Evolutionary conservation across 1,139 yeast species (phyloP).

Genomic region (Hyphopichia burtonii): DNA sequence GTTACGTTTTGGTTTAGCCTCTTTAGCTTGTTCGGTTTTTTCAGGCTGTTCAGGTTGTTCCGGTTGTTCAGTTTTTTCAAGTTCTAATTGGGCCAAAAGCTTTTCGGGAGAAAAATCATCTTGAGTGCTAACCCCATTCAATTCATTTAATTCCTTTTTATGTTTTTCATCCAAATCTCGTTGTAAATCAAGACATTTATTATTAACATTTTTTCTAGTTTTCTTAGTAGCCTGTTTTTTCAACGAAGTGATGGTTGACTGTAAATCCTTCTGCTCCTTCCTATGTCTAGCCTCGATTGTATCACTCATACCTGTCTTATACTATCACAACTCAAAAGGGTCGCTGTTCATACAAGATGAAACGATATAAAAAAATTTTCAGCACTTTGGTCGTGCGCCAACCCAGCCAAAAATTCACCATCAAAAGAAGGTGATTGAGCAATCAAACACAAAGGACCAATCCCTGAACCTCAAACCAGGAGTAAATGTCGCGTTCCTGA

Average conservation of each 20-base stretch:
- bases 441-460: too few relatives aligned
- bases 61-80: slow-evolving; percentile 18
- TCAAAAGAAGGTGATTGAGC: background rate
- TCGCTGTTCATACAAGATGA: too few relatives aligned
- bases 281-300: slow-evolving; percentile 62
- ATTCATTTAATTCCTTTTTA: slow-evolving; percentile 40
- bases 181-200: slow-evolving; percentile 61
- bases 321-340: too few relatives aligned
- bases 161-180: slow-evolving; percentile 54
- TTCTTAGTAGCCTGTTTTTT: slow-evolving; percentile 84
- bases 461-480: background rate
- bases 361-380: too few relatives aligned
- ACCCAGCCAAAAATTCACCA: background rate
- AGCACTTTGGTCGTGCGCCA: too few relatives aligned
- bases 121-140: slow-evolving; percentile 14
- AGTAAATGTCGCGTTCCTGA: background rate
- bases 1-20: slow-evolving; percentile 69
- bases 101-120: slow-evolving; percentile 64
- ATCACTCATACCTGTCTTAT: too few relatives aligned
- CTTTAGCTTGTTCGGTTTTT: too few relatives aligned
- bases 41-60: slow-evolving; percentile 6
- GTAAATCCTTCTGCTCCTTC: slow-evolving; percentile 65
- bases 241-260: slow-evolving; percentile 66
- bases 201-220: slow-evolving; percentile 58
- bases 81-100: slow-evolving; percentile 54